Base-by-base conservation (phyloP, 73 alveolate species). In the Tetrahymena borealis region DNA sequence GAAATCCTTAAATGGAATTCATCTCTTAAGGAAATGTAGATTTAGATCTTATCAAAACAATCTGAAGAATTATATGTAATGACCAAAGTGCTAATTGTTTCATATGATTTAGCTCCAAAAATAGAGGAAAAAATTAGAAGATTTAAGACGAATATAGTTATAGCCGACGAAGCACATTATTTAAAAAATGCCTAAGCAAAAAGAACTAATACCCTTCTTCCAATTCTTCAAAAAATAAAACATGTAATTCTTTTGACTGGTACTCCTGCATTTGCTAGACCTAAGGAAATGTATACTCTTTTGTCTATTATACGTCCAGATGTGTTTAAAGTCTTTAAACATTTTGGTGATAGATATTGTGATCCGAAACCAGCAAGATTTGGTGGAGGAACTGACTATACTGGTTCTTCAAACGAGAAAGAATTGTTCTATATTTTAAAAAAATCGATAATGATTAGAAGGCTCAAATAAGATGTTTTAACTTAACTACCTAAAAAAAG, bases 141-240 rank as follows among this genome's bases (percentile, higher is more conserved):
- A 35, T 93, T 97, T 96, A 95, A 96, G 33, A 96, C 98, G 39
- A 96, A 96, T 91, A 96, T 96, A 33, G 95, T 94, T 3, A 98
- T 98, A 13, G 99, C 98, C 6, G 99, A 98, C 96, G 99, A 98
- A 96, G 98, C 99, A 13, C 99, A 98, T 95, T 98, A 97, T 91
- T 92, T 98, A 37, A 97, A 98, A 91, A 94, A 97, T 43, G 91
- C 96, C 60, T 91, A 96, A 39, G 96, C 99, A 18, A 94, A 97
- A 94, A 94, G 99, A 93, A 96, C 99, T n/a, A 96, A 96, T 91
- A 91, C 91, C 32, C 91, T 98, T 32, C 96, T 98, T 11, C 99
- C 99, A 11, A 90, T 98, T 32, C 94, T 98, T 60, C 96, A 97
- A 97, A 94, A 96, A 91, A 91, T 97, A 16, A 98, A 95, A 95